These are phyloP conservation scores for Marchantia polymorpha DNA, from an alignment of 225 moss, liverwort and hornwort genomes.

Conservation along the genomic window DNA sequence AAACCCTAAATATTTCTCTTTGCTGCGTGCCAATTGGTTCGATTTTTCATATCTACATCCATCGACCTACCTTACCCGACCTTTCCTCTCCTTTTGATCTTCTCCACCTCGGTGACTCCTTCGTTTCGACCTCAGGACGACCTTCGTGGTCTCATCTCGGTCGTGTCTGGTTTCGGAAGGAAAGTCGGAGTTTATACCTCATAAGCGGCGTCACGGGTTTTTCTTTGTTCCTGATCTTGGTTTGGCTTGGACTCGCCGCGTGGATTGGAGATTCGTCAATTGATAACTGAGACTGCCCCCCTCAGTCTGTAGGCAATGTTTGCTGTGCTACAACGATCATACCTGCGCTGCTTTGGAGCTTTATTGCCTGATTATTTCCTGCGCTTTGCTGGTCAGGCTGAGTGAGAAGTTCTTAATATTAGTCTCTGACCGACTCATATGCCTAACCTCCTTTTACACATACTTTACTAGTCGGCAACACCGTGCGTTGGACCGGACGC, in stretches of 20 bases:
- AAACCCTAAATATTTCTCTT: constrained; percentile 17
- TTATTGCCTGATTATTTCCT: constrained; percentile 9
- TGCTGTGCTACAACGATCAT: constrained; percentile 1
- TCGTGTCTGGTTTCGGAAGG: neutral
- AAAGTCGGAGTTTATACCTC: neutral
- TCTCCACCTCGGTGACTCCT: neutral
- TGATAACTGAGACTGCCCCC: constrained; percentile 3
- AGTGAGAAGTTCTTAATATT: neutral
- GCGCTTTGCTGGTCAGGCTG: neutral
- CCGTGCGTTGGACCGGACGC: constrained; percentile 11
- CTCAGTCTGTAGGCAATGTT: neutral
- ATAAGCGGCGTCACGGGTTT: neutral
- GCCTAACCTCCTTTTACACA: neutral
- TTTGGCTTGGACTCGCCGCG: neutral
- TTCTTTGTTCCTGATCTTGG: constrained; percentile 8
- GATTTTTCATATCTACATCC: neutral
- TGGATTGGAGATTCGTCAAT: constrained; percentile 8
- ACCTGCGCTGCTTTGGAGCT: constrained; percentile 5
- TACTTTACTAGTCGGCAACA: constrained; percentile 25
- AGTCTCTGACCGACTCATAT: constrained; percentile 6
- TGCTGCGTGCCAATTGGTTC: constrained; percentile 10
- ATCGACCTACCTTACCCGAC: neutral
- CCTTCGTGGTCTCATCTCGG: neutral
- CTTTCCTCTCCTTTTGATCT: neutral
- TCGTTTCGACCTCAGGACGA: neutral